Percentiles rank a stretch among this genome's conserved stretches.
phyloP scores from a whole-genome alignment of 208 protist genomes.

The Wallacemonas sp. region DNA sequence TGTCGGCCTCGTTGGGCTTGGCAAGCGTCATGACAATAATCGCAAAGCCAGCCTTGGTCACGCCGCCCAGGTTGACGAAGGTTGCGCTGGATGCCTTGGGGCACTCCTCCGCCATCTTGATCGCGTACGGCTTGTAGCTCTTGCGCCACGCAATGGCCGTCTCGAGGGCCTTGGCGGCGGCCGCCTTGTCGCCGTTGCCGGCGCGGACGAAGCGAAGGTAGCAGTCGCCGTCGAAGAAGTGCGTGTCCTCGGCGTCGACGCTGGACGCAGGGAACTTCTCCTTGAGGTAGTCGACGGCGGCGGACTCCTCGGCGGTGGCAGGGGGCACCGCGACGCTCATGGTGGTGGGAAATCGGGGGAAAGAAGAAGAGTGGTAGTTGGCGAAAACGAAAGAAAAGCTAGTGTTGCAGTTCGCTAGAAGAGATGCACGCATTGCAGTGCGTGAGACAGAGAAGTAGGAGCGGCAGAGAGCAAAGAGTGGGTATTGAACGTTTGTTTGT shows the following conservation, averaged over 20 bases:
- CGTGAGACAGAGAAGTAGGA: not conserved
- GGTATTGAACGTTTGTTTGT: too few species aligned
- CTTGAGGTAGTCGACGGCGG: constrained; percentile 13
- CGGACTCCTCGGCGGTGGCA: constrained; percentile 3
- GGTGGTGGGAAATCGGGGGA: too few species aligned
- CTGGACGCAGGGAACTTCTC: constrained; percentile 20
- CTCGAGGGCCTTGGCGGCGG: constrained; percentile 23
- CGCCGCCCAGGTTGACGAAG: constrained; percentile 18
- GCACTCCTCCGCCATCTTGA: constrained; percentile 11
- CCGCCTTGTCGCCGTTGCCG: constrained; percentile 20
- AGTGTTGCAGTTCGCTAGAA: too few species aligned
- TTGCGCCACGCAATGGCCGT: constrained; percentile 31
- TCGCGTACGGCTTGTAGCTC: constrained; percentile 32
- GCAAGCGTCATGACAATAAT: constrained; percentile 37
- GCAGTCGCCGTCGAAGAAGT: constrained; percentile 30
- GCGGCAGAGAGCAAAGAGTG: not conserved
- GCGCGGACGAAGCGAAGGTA: constrained; percentile 42
- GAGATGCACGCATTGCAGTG: too few species aligned
- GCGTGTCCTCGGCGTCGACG: constrained; percentile 24
- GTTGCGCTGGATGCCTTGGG: constrained; percentile 21
- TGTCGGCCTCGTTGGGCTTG: constrained; percentile 21
- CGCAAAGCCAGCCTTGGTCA: constrained; percentile 20
- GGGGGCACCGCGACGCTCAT: constrained; percentile 3
- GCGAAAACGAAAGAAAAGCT: too few species aligned
- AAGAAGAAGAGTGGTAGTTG: too few species aligned